Conservation (phyloP, 2,329 filamentous ascomycete genomes). For the Exophiala phaeomuriformis region DNA sequence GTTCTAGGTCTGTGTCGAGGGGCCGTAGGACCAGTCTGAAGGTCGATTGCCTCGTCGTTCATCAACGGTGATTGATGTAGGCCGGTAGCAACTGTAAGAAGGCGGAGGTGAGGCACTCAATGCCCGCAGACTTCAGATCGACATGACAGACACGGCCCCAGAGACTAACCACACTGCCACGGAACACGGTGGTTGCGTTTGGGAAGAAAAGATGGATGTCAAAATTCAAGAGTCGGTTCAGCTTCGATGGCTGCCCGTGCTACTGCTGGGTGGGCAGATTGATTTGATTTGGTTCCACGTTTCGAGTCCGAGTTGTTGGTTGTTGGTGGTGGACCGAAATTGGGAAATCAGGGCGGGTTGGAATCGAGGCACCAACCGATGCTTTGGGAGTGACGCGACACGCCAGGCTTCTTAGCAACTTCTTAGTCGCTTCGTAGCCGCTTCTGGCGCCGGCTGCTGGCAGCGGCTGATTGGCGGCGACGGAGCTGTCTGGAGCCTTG, state of each 20-base stretch:
- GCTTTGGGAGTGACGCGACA: constrained; percentile 8
- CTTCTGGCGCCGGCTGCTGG: background rate
- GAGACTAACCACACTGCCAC: constrained; percentile 15
- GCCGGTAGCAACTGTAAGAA: constrained; percentile 4
- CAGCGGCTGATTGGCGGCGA: background rate
- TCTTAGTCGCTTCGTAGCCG: no score
- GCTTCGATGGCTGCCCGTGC: no score
- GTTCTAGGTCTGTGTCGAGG: background rate
- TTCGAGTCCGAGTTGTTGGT: background rate
- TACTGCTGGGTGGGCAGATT: no score
- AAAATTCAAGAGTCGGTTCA: no score
- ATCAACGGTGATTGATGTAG: constrained; percentile 20
- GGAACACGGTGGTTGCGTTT: background rate
- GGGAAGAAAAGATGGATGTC: background rate
- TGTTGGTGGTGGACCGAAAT: constrained; percentile 9
- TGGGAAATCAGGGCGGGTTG: constrained; percentile 16
- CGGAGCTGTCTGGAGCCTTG: background rate
- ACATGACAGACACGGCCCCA: constrained; percentile 7
- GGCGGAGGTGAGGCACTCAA: constrained; percentile 6
- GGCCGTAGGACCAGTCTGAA: constrained; percentile 9
- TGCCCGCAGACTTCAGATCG: constrained; percentile 1
- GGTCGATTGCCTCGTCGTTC: constrained; percentile 22
- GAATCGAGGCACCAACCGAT: background rate
- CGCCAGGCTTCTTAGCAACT: constrained; percentile 3
- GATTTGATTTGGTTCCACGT: no score